Evolutionary conservation across 1,284 basidiomycete genomes (phyloP), one percentile per base, ranked within the genome.

Genomic region (Fomitopsis schrenkii): DNA sequence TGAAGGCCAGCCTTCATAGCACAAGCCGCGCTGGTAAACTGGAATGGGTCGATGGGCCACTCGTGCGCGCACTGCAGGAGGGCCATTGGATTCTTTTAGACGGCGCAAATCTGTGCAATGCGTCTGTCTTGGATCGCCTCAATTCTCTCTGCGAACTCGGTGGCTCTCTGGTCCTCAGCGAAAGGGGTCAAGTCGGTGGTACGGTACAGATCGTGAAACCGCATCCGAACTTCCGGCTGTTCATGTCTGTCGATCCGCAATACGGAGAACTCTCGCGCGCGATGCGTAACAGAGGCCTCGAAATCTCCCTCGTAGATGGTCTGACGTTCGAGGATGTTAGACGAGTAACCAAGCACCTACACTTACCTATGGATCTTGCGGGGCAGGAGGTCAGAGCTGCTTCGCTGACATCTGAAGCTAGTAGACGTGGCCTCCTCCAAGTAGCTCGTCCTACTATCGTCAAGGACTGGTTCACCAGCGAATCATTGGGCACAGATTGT

Each of bases 251-350:
- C 61, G 94, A 99, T 71, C 91, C 95, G 22, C 86, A 88, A 63
- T 84, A 91, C 66, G 98, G 97, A 55, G 97, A 99, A 76, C 80
- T 99, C 10, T 98, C 97, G 7, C 84, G 97, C 42, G 97, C 97
- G 1, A 99, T 99, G 97, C 88, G 97, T 45, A 99, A 99, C 74
- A 88, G 97, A 66, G 97, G 97, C 40, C 82, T 98, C 46, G 97
- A 99, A 74, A 83, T 99, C 41, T 83, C 82, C 30, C 68, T 92
- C 40, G 62, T 79, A 15, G 59, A 70, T 12, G 59, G 63, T 41
- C 70, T 74, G 57, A 71, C 71, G 22, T 65, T 73, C 9, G 82
- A 87, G 64, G 89, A 90, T 63, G 38, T 53, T 8, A 57, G 58
- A 35, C 77, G 83, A 28, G 60, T 88, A 14, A 72, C 75, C n/a